These are phyloP conservation scores for Fomes fomentarius DNA, from an alignment of 1,284 basidiomycete species.

Conservation along the genomic window DNA sequence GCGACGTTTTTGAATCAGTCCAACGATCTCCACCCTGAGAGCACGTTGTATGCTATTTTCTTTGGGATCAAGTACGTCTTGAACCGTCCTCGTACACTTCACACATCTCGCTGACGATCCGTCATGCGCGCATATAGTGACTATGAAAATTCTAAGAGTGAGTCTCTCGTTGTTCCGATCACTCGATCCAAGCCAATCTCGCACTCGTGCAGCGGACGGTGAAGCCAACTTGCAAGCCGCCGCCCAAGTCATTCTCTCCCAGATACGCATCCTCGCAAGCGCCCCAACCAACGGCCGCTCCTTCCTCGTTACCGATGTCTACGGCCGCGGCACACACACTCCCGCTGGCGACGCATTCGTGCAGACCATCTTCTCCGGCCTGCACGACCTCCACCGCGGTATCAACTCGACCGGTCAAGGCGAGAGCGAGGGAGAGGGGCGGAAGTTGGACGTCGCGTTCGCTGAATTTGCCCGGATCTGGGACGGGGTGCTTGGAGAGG, in stretches of 20 bases:
- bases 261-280: constrained; percentile 34
- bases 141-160: constrained; percentile 33
- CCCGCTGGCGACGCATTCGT: constrained; percentile 35
- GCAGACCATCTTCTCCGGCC: constrained; percentile 32
- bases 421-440: background rate
- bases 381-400: constrained; percentile 24
- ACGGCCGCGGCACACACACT: constrained; percentile 32
- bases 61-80: constrained; percentile 40
- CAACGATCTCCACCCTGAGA: constrained; percentile 34
- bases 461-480: constrained; percentile 35
- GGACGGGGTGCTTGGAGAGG: constrained; percentile 32
- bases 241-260: constrained; percentile 37
- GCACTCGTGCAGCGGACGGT: no score
- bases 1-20: constrained; percentile 35
- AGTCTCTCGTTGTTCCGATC: no score
- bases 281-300: constrained; percentile 34
- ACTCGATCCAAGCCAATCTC: no score
- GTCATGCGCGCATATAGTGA: constrained; percentile 26
- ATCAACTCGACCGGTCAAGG: constrained; percentile 7
- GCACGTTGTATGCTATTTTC: constrained; percentile 40
- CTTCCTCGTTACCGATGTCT: constrained; percentile 38
- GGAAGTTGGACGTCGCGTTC: constrained; percentile 29
- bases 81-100: background rate
- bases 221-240: constrained; percentile 36
- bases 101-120: background rate